Evolutionary conservation across 2,329 filamentous ascomycete genomes (phyloP), one percentile per base, ranked within the genome.

Genomic region (Phoma sp.): DNA sequence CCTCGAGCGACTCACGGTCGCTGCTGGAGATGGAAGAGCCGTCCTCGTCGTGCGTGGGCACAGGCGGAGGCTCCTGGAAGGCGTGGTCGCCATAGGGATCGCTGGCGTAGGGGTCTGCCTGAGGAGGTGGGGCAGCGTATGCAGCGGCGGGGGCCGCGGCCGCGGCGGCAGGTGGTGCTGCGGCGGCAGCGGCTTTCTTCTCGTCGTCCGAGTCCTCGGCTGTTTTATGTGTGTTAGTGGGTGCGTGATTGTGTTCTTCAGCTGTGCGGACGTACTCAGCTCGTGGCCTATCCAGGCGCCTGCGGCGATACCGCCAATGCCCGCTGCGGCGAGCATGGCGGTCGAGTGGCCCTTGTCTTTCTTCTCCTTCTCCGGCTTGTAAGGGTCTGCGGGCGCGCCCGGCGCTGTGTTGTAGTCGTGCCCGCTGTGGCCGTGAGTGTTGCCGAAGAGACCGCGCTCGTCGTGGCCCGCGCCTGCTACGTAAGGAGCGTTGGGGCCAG

Each of bases 291-390:
- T 70, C 32, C 85, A 66, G 4, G 83, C 86, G 41, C 85, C 85
- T 9, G 82, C 86, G 30, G 85, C 84, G 25, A 86, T 57, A 66
- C 85, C 86, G 38, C 79, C 86, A 5, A 82, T 82, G 47, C 81
- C 85, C 22, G 80, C 84, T 33, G 83, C 75, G 18, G 86, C 69
- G 64, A 84, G 77, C 63, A 81, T 80, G 32, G 80, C 79, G 48
- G 77, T 78, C 4, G 67, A 70, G 46, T 69, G 67, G 24, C 80
- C 78, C 42, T 79, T 79, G 42, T 69, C 69, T 41, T 71, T 68
- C 55, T 76, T 70, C 52, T 76, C 69, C 50, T 77, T 73, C 47
- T 74, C 70, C 4, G 67, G 27, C 30, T 59, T 54, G 36, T 49
- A 4, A 18, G 65, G 59, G 13, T 65, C 62, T 8, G 60, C 61